Percentiles rank a stretch among this genome's conserved stretches.
Evolutionary conservation across 257 asterid genomes (phyloP).

Genomic region (Vinca minor): DNA sequence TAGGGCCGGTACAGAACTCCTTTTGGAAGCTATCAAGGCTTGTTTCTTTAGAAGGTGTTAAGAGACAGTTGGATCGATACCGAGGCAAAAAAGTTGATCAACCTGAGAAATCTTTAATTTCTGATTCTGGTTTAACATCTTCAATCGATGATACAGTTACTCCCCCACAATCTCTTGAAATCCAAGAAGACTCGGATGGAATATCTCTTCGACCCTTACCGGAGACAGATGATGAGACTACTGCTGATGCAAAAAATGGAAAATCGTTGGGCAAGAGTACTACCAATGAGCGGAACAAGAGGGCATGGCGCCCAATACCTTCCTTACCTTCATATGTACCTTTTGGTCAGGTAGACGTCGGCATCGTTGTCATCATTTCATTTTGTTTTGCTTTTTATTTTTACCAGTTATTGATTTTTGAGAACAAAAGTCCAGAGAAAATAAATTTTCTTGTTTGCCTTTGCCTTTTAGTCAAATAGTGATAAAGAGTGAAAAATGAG

Average conservation of each 20-base stretch:
- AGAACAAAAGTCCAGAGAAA: background rate
- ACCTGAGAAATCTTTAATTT: slow-evolving; percentile 33
- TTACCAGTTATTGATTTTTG: background rate
- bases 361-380: slow-evolving; percentile 4
- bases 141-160: slow-evolving; percentile 54
- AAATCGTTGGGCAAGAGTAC: slow-evolving; percentile 36
- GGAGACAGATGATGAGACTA: slow-evolving; percentile 43
- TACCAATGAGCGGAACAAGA: slow-evolving; percentile 38
- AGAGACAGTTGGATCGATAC: slow-evolving; percentile 50
- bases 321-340: slow-evolving; percentile 95
- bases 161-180: slow-evolving; percentile 83
- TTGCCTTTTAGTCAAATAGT: background rate
- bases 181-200: slow-evolving; percentile 96
- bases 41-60: slow-evolving; percentile 80
- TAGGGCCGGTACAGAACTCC: slow-evolving; percentile 94
- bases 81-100: slow-evolving; percentile 47
- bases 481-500: background rate
- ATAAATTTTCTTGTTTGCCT: background rate
- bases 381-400: background rate
- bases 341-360: slow-evolving; percentile 68
- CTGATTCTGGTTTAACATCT: slow-evolving; percentile 49
- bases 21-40: slow-evolving; percentile 98
- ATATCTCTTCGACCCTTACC: slow-evolving; percentile 80
- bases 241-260: slow-evolving; percentile 48
- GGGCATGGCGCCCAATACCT: slow-evolving; percentile 70